Base-by-base conservation (phyloP, 1,284 basidiomycete genomes). In the Peniophora sp. region DNA sequence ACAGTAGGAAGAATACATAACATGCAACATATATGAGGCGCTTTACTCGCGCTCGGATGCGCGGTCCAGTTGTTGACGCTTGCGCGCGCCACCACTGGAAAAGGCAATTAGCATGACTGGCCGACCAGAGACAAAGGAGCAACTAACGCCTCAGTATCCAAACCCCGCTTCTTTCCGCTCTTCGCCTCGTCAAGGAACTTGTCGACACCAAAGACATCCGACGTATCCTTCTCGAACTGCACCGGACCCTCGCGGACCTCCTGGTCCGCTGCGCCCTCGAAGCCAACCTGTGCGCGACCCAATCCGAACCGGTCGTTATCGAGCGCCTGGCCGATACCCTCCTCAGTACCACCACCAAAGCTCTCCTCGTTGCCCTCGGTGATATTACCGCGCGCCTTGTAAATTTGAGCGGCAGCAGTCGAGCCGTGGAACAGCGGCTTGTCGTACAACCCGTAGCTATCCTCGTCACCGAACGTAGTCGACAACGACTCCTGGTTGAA, bases 141-240 rank as follows among this genome's bases (percentile, higher is more conserved):
- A 38, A 79, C 85, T 74, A 64, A 88, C 77, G 75, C 82, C 48
- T 78, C 77, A 48, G 83, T 83, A 62, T 91, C 88, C 63, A 91
- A 61, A n/a, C 92, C 88, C 56, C 94, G 77, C 71, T 97, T 97
- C 64, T 83, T 86, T 3, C 94, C 95, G 19, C 86, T 85, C 76
- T 95, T 97, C 12, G 96, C 97, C 63, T 95, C 92, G 63, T 97
- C 92, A 72, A 99, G 78, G 75, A 99, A 99, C 66, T 97, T 86
- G 67, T 97, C 91, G 58, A 99, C 79, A 57, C 96, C 95, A 65
- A 99, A 99, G n/a, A 97, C 94, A 75, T 99, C 97, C 6, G 82
- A 79, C 1, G 87, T 84, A 63, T 99, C 97, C 74, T 97, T 97
- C 73, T 99, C 97, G 63, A 99, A 99, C 65, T 97, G 93, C 27